Evolutionary conservation across 176 grass and related monocot genomes (phyloP).

Genomic region (Rhipidocladum racemiflorum): DNA sequence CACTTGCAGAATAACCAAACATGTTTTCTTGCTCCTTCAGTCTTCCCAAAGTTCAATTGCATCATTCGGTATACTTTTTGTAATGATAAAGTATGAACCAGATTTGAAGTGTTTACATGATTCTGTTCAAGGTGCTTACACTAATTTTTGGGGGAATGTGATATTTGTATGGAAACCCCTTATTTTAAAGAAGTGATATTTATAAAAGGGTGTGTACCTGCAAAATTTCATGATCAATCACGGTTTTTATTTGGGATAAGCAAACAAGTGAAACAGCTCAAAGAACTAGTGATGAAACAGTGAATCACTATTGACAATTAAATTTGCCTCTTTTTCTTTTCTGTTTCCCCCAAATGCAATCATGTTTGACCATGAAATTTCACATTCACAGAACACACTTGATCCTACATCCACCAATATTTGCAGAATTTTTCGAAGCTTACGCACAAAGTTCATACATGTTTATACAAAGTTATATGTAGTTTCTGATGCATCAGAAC

Average conservation of each 20-base stretch:
- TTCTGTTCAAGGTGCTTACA: background rate
- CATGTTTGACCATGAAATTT: background rate
- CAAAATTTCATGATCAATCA: background rate
- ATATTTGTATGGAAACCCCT: background rate
- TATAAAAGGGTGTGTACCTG: background rate
- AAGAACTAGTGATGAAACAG: background rate
- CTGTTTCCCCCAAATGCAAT: background rate
- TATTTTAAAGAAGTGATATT: background rate
- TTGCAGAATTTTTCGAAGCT: background rate
- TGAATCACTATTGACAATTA: background rate
- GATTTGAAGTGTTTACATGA: background rate
- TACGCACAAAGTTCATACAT: background rate
- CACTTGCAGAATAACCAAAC: background rate
- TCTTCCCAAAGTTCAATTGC: background rate
- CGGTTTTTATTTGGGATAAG: background rate
- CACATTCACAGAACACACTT: background rate
- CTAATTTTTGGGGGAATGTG: background rate
- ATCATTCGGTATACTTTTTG: background rate
- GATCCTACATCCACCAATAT: background rate
- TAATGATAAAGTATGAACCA: background rate
- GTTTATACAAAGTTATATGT: background rate
- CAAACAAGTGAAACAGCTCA: background rate
- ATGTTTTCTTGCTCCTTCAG: background rate
- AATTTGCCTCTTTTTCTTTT: background rate
- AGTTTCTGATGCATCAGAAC: constrained; percentile 9